These are phyloP conservation scores for Phytophthora citricola DNA, from an alignment of 352 stramenopile species.

Conservation along the genomic window DNA sequence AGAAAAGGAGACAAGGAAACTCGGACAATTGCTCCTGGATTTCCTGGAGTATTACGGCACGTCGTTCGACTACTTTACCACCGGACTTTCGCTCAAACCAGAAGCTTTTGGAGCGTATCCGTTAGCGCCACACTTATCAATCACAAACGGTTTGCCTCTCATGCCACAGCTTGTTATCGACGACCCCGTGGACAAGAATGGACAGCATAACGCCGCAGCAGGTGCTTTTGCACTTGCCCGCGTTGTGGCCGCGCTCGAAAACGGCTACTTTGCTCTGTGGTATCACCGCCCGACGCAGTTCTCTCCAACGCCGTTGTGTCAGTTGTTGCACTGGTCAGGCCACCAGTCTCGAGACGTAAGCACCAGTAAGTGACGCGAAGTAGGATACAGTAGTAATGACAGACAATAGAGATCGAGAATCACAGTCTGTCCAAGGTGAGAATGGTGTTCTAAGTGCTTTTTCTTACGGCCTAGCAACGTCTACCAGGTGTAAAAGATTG, in stretches of 20 bases:
- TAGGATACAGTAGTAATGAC: slow-evolving; percentile 5
- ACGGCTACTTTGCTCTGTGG: slow-evolving; percentile 78
- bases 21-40: slow-evolving; percentile 81
- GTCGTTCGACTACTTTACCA: slow-evolving; percentile 79
- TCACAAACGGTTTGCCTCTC: slow-evolving; percentile 47
- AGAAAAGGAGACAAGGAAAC: slow-evolving; percentile 34
- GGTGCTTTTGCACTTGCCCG: slow-evolving; percentile 81
- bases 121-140: slow-evolving; percentile 51
- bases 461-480: slow-evolving; percentile 7
- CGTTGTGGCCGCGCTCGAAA: slow-evolving; percentile 82
- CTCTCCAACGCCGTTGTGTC: slow-evolving; percentile 77
- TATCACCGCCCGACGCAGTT: slow-evolving; percentile 83
- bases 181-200: slow-evolving; percentile 78
- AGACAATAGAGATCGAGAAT: slow-evolving; percentile 28
- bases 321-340: slow-evolving; percentile 83
- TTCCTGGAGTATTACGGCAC: slow-evolving; percentile 92
- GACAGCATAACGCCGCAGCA: slow-evolving; percentile 81
- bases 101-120: slow-evolving; percentile 86
- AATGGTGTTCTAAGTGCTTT: slow-evolving; percentile 22
- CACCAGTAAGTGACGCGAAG: slow-evolving; percentile 8
- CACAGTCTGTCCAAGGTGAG: slow-evolving; percentile 14
- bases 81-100: slow-evolving; percentile 82
- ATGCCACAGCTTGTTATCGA: slow-evolving; percentile 88
- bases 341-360: slow-evolving; percentile 37
- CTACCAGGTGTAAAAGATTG: slow-evolving; percentile 12